Evolutionary conservation across 2,329 filamentous ascomycete genomes (phyloP), one percentile per base, ranked within the genome.

Genomic region (Epichloe aotearoae): DNA sequence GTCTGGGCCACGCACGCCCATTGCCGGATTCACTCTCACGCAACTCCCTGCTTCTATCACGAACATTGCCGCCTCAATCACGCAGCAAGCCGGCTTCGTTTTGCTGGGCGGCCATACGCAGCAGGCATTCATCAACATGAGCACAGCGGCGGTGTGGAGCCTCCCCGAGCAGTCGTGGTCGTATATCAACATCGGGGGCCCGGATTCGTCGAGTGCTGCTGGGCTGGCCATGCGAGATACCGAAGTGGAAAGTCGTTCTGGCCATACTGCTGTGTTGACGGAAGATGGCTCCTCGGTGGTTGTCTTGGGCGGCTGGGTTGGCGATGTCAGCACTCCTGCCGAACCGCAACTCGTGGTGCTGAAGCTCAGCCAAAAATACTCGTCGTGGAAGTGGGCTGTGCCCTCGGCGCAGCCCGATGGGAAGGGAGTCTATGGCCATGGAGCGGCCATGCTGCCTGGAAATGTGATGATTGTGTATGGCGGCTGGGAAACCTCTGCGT

Each of bases 281-380:
- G 77, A 84, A 49, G 88, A 95, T 61, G 90, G 90, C 0, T 78
- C 72, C 26, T 80, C 77, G n/a, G 72, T 97, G 8, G 71, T 95
- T 40, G 70, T 98, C 1, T 74, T 89, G 53, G 93, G 93, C 19
- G 93, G 93, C 1, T 98, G 93, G 93, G 88, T 96, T 4, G 91
- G 90, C 3, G 82, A 94, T 60, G 74, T 85, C 0, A 75, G 71
- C 8, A 84, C 82, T 34, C 78, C 90, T 1, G 93, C 93, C 0
- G 73, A 82, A 33, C 93, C 93, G 1, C 88, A 95, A 62, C 72
- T 97, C 26, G 86, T 80, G 0, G 68, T 96, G 3, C 70, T 97
- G 3, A 73, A 87, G 52, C 73, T 96, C 52, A 87, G 84, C 6
- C 76, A 83, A 53, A 82, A 82, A 4, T 93, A 87, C 61, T 85